Evolutionary conservation across 345 rosid genomes (phyloP).

Genomic region (Eucalyptus polybractea): DNA sequence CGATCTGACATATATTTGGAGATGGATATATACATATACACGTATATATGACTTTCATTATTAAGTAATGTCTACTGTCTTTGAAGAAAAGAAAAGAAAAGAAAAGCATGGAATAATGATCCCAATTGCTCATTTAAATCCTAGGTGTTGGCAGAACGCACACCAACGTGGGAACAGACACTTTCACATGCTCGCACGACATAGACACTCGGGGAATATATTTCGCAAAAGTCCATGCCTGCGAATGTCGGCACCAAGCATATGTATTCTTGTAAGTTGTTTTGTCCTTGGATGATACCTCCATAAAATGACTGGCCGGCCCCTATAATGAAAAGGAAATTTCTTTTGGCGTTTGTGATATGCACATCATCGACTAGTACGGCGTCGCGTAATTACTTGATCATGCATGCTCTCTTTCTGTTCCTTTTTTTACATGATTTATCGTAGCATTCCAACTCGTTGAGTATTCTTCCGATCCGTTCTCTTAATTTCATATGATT

Average conservation of each 20-base stretch:
- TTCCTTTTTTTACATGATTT: not conserved
- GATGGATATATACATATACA: not conserved
- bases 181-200: not conserved
- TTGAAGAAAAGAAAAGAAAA: fast-evolving
- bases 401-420: not conserved
- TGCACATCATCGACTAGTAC: not conserved
- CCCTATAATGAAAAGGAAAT: not conserved
- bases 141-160: not conserved
- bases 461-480: not conserved
- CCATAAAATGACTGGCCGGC: not conserved
- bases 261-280: not conserved
- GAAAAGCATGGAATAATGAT: not conserved
- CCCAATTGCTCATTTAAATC: not conserved
- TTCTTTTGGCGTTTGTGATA: not conserved
- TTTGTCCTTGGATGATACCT: not conserved
- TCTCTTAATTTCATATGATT: not conserved
- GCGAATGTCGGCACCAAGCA: not conserved
- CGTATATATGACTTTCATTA: not conserved
- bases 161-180: not conserved
- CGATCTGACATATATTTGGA: not conserved
- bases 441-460: not conserved
- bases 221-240: not conserved
- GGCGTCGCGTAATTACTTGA: not conserved
- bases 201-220: not conserved
- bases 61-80: fast-evolving